phyloP scores from a whole-genome alignment of 2,329 filamentous ascomycete genomes.

The Amauroascus verrucosus region DNA sequence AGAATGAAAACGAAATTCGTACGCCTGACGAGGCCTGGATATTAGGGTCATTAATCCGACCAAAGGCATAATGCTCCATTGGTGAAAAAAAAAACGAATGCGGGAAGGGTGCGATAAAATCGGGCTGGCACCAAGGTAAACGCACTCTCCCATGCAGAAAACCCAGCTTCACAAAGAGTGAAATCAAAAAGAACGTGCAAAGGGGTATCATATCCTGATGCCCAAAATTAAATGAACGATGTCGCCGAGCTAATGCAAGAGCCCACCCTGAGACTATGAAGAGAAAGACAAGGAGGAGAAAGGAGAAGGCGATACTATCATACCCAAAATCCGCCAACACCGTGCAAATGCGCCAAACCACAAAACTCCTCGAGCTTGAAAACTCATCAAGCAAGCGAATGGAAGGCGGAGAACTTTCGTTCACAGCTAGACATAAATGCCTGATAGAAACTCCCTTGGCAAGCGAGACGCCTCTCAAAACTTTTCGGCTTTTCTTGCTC shows the following conservation, averaged over 20 bases:
- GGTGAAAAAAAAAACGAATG: not conserved
- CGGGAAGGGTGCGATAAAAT: not conserved
- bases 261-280: not conserved
- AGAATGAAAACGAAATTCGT: conserved; percentile 9
- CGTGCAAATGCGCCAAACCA: conserved; percentile 7
- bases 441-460: not conserved
- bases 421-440: not conserved
- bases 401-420: not conserved
- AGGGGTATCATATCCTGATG: not conserved
- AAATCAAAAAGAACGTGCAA: not conserved
- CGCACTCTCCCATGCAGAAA: not conserved
- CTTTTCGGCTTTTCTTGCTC: not conserved
- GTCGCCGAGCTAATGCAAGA: not conserved
- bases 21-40: conserved; percentile 5
- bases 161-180: not conserved
- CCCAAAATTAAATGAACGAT: not conserved
- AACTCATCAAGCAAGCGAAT: not conserved
- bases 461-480: not conserved
- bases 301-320: not conserved
- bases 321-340: conserved; percentile 1
- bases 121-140: not conserved
- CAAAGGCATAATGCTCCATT: not conserved
- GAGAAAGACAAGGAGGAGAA: conserved; percentile 1
- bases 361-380: not conserved
- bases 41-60: not conserved